Base-by-base conservation (phyloP, 768 basidiomycete species). In the Dioszegia crocea region DNA sequence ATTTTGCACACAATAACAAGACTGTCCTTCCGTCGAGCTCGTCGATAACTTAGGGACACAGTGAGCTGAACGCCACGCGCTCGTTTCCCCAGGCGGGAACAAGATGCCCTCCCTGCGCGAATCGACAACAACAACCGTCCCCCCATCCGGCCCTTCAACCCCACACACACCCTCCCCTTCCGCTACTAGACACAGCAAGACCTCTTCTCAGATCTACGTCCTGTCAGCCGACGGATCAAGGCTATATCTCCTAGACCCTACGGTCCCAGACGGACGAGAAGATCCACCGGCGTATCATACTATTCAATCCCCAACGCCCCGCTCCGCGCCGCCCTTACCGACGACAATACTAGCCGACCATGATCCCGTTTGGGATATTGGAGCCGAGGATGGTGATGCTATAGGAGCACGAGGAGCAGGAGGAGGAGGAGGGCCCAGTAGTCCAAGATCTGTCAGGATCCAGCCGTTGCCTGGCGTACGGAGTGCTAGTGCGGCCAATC, bases 181-280 rank as follows among this genome's bases (percentile, higher is more conserved):
- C 19, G 6, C 17, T 2, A 27, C 55, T 17, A 24, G 43, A 12
- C 31, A 46, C 47, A 40, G 16, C 12, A 39, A 39, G n/a, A 29
- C 56, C 46, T 17, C 21, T 39, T 57, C 56, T 19, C 65, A 66
- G 31, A 73, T 75, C 21, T 75, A 75, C 63, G 67, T 75, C 24
- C 58, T 75, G 19, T 68, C 71, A 4, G 74, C 74, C 27, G 74
- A 75, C 54, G 74, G 74, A 33, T 75, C 74, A 4, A 54, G 60
- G 4, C 57, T 75, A 12, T 75, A 64, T 49, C 54, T 75, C 8
- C 46, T 75, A 3, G 71, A 72, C 51, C 65, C 74, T n/a, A 57
- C 49, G 10, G 64, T 60, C 52, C 69, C 71, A 2, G 39, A 31
- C 12, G 45, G 39, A 4, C 40, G 63, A 10, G 71, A 75, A 57